Conservation (phyloP, 345 rosid genomes). For the Eucalyptus erythrocorys region DNA sequence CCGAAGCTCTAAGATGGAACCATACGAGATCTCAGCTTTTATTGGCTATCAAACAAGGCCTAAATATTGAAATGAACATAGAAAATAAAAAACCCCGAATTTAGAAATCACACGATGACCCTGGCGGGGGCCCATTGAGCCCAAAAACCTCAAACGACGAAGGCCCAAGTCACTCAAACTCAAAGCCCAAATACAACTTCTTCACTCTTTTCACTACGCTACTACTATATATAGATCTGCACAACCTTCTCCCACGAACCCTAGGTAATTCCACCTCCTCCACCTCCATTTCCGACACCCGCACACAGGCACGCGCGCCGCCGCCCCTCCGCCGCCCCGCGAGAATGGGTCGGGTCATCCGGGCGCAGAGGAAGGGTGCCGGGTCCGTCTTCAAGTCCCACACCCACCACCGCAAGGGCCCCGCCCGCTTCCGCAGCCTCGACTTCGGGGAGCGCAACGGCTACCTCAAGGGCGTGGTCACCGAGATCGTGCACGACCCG, state of each 20-base stretch:
- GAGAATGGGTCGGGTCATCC: constrained; percentile 33
- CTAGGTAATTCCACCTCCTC: background rate
- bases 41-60: background rate
- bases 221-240: background rate
- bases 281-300: background rate
- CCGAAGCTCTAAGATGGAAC: background rate
- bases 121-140: background rate
- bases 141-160: background rate
- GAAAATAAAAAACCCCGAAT: background rate
- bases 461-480: constrained; percentile 29
- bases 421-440: constrained; percentile 35
- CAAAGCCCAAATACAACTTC: background rate
- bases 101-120: background rate
- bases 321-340: background rate
- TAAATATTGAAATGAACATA: background rate
- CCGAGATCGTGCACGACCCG: constrained; percentile 38
- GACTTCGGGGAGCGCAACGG: constrained; percentile 46
- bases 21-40: background rate
- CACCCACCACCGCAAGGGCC: constrained; percentile 46
- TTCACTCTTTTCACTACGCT: background rate
- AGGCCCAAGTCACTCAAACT: background rate
- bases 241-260: background rate
- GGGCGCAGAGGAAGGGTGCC: constrained; percentile 47
- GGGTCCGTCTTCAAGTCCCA: constrained; percentile 48
- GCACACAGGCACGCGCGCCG: background rate